Percentiles rank a stretch among this genome's conserved stretches.
phyloP scores from a whole-genome alignment of 2,329 filamentous ascomycete genomes.

The Scedosporium minutisporum region DNA sequence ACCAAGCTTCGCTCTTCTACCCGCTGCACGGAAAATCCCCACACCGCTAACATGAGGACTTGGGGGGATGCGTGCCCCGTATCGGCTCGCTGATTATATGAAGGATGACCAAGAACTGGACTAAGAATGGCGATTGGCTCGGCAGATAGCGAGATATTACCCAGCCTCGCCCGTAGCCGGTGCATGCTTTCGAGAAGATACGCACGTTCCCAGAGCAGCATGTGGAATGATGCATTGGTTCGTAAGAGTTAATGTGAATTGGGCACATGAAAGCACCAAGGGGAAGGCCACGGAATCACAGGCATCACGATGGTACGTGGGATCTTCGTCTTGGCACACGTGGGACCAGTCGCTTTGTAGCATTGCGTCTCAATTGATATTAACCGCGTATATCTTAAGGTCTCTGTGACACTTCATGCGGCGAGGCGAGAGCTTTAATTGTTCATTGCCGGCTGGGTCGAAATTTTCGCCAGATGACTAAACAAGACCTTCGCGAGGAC shows the following conservation, averaged over 20 bases:
- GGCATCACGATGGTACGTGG: neutral
- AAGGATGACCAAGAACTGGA: too few species aligned
- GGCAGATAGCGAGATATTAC: too few species aligned
- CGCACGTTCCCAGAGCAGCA: neutral
- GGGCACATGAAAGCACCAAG: too few species aligned
- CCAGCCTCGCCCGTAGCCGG: too few species aligned
- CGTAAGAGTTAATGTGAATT: too few species aligned
- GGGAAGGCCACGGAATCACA: neutral
- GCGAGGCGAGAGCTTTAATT: neutral
- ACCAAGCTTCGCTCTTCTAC: neutral
- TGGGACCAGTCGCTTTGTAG: neutral
- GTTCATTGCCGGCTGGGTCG: neutral
- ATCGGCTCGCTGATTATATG: too few species aligned
- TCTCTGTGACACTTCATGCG: constrained; percentile 6
- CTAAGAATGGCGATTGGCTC: too few species aligned
- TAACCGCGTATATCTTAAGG: constrained; percentile 1
- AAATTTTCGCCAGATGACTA: neutral
- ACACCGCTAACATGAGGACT: neutral
- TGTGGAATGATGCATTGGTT: too few species aligned
- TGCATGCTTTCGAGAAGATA: too few species aligned
- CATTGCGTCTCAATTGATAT: constrained; percentile 4
- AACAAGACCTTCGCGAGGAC: neutral
- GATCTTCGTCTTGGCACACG: constrained; percentile 6
- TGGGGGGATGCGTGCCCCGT: neutral
- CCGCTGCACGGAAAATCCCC: neutral